Evolutionary conservation across 225 moss, liverwort and hornwort species (phyloP).

Genomic region (Polytrichum commune): DNA sequence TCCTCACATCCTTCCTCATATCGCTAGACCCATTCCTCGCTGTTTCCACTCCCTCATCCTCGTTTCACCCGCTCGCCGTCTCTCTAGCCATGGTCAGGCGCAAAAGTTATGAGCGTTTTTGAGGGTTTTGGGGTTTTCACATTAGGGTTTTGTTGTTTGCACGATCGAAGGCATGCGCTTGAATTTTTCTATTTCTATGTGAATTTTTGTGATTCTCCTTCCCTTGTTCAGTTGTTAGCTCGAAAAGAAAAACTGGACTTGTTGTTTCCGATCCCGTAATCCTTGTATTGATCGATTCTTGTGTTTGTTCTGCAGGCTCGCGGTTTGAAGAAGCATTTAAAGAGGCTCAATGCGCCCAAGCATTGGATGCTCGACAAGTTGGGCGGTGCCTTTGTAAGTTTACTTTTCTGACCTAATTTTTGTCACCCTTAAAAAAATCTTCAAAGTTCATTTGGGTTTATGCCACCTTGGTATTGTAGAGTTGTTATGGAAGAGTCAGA

Average conservation of each 20-base stretch:
- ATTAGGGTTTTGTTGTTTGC: background rate
- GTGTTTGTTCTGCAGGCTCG: conserved; percentile 37
- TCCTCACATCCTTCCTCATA: background rate
- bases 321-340: conserved; percentile 76
- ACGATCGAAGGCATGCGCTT: background rate
- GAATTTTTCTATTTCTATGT: background rate
- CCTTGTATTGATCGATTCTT: background rate
- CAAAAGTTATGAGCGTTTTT: background rate
- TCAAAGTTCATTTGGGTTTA: too few relatives aligned
- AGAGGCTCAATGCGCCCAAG: conserved; percentile 75
- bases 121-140: background rate
- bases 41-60: background rate
- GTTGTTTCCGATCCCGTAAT: background rate
- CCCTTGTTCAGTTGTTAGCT: background rate
- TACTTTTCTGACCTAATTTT: background rate
- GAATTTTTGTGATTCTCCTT: background rate
- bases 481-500: too few relatives aligned
- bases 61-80: background rate
- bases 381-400: conserved; percentile 71
- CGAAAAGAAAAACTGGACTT: background rate
- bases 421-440: too few relatives aligned
- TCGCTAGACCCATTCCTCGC: background rate
- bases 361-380: conserved; percentile 85
- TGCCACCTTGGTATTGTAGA: too few relatives aligned
- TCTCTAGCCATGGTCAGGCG: background rate